Percentiles rank a stretch among this genome's conserved stretches.
Conservation (phyloP, 257 asterid species). For the Solanum gracilifrons region DNA sequence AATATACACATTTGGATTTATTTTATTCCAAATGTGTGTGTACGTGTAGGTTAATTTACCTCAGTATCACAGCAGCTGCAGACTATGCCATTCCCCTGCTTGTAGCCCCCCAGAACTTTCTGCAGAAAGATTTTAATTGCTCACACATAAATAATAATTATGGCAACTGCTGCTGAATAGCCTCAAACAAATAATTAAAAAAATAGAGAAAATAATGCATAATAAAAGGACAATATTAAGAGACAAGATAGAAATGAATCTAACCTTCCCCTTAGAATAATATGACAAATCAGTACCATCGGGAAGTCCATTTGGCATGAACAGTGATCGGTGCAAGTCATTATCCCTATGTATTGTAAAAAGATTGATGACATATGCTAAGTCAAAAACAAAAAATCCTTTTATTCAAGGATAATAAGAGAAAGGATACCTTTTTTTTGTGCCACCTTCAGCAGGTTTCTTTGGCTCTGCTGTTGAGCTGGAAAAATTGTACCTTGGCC, state of each 20-base stretch:
- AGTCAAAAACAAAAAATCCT: background rate
- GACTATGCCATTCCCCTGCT: slow-evolving; percentile 86
- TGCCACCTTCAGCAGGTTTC: slow-evolving; percentile 54
- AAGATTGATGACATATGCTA: background rate
- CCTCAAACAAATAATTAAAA: background rate
- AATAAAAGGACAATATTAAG: no score
- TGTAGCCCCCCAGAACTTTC: slow-evolving; percentile 93
- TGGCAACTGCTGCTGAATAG: background rate
- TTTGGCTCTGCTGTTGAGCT: slow-evolving; percentile 37
- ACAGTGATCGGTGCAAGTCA: slow-evolving; percentile 79
- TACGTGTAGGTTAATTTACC: slow-evolving; percentile 21
- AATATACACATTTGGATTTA: background rate
- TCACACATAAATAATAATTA: background rate
- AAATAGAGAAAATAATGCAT: background rate
- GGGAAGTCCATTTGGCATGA: slow-evolving; percentile 97
- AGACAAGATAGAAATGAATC: background rate
- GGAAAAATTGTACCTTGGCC: slow-evolving; percentile 54
- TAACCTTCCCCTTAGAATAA: slow-evolving; percentile 96
- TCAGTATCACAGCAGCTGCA: slow-evolving; percentile 82
- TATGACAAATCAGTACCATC: slow-evolving; percentile 95
- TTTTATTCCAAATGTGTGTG: background rate
- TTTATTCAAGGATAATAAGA: background rate
- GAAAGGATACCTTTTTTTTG: slow-evolving; percentile 62
- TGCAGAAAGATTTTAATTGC: slow-evolving; percentile 19
- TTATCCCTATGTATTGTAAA: slow-evolving; percentile 56